Base-by-base conservation (phyloP, 352 stramenopile species). In the Globisporangium iwayamae region DNA sequence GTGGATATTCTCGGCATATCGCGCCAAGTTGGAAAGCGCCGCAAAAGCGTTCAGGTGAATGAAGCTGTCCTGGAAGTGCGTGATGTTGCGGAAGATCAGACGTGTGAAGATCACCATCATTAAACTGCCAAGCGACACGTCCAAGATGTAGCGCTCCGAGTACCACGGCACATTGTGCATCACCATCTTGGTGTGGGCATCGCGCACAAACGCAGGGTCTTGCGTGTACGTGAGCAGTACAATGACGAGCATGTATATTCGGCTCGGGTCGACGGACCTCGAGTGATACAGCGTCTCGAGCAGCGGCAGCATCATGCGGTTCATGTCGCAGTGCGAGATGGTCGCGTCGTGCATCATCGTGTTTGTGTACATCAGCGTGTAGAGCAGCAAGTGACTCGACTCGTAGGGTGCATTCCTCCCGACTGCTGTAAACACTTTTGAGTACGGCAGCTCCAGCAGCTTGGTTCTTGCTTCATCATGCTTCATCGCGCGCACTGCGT, bases 51-150 rank as follows among this genome's bases (percentile, higher is more conserved):
- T 89, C 38, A 90, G 53, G 43, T 94, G 85, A 48, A 94, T 78
- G 43, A 90, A 89, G 20, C 75, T 87, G 67, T 94, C 85, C 41
- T 91, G 83, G 55, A 90, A 90, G 48, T 88, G 75, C 13, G 81
- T 88, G 52, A 94, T 89, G 69, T 94, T 94, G 50, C 78, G 80
- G 56, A 85, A 81, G 34, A 93, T 81, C 18, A 93, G 62, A 2
- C 85, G 82, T 45, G 79, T 85, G 56, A 94, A 87, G 54, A 94
- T 82, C 34, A 94, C 71, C 69, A 92, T 81, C 68, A 91, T 81
- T 7, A 92, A 65, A 34, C 82, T 92, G 20, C 82, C 85, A 43
- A 91, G 51, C 20, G 83, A 93, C 10, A 91, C 67, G 55, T 93
- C 83, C 34, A 89, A 56, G 56, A 94, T 88, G 72, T 90, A 91